Conservation (phyloP, 2,329 filamentous ascomycete genomes). For the Epichloe coenophiala region DNA sequence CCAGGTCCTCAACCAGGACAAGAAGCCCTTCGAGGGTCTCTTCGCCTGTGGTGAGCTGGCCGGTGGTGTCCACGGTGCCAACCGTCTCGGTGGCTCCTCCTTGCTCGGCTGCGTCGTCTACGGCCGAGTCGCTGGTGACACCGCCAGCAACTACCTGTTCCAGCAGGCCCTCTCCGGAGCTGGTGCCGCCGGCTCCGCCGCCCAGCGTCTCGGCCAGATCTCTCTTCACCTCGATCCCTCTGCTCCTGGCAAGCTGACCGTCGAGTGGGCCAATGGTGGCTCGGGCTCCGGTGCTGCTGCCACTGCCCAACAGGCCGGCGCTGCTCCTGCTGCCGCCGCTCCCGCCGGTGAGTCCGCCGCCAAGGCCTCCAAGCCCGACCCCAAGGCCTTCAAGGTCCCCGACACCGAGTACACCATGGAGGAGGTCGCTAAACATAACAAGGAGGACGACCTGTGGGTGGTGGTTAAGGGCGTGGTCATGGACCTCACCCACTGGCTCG, state of each 20-base stretch:
- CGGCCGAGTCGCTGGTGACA: slow-evolving; percentile 91
- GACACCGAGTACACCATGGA: slow-evolving; percentile 90
- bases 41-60: slow-evolving; percentile 95
- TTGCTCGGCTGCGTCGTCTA: slow-evolving; percentile 96
- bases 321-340: slow-evolving; percentile 25
- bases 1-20: slow-evolving; percentile 77
- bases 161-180: slow-evolving; percentile 65
- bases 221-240: slow-evolving; percentile 93
- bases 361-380: slow-evolving; percentile 25
- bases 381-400: slow-evolving; percentile 71
- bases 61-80: slow-evolving; percentile 95
- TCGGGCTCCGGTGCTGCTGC: slow-evolving; percentile 24
- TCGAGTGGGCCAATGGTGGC: slow-evolving; percentile 64
- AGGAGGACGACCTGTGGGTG: slow-evolving; percentile 94
- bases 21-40: slow-evolving; percentile 91
- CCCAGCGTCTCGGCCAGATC: slow-evolving; percentile 85
- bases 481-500: slow-evolving; percentile 90
- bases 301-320: slow-evolving; percentile 22
- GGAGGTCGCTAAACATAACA: slow-evolving; percentile 97
- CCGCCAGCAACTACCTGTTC: slow-evolving; percentile 92
- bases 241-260: slow-evolving; percentile 79
- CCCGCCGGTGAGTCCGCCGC: slow-evolving; percentile 23
- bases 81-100: slow-evolving; percentile 96
- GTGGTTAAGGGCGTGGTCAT: slow-evolving; percentile 96
- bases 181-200: slow-evolving; percentile 43